Evolutionary conservation across 805 yeast genomes (phyloP), one percentile per base, ranked within the genome.

Genomic region (Candida germanica): DNA sequence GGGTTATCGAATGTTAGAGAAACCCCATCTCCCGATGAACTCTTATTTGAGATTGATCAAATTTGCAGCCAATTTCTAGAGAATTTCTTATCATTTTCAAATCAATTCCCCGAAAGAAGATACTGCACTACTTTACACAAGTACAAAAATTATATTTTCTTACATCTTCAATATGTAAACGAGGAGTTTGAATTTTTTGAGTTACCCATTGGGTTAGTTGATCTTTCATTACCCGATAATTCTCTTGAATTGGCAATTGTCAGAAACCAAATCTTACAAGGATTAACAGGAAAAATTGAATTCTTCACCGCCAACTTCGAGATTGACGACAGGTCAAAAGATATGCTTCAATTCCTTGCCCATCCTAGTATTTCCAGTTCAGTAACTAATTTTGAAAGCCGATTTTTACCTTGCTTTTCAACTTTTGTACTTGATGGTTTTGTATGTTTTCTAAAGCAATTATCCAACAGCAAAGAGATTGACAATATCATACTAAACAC

Each of bases 251-350:
- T 25, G 30, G 43, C 45, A 15, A 35, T 51, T 4, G 42, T 50
- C 3, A 39, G 49, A 20, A 44, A 45, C 26, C 37, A 44, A 9
- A 38, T 40, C 4, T 20, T 44, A n/a, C 45, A 50, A 16, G 42
- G 43, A 17, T 35, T 52, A 16, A 50, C 43, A 12, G 43, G 45
- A 15, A 42, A 44, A 27, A 26, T 56, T 10, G 33, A 26, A 23
- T 54, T 49, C 26, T 37, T 57, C 14, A 53, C 58, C 19, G 33
- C 54, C 11, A 54, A 56, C 35, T 47, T 42, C 26, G 39, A 36
- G 10, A 40, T 54, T n/a, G 51, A 50, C 33, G 29, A 31, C 9
- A 47, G 44, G 14, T 33, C 43, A 15, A 31, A 33, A 17, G 51
- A 50, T 26, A 41, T 36, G 23, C 9, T 6, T 20, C 9, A 10